Conservation (phyloP, 1,284 basidiomycete species). For the Sporisorium exsertum region DNA sequence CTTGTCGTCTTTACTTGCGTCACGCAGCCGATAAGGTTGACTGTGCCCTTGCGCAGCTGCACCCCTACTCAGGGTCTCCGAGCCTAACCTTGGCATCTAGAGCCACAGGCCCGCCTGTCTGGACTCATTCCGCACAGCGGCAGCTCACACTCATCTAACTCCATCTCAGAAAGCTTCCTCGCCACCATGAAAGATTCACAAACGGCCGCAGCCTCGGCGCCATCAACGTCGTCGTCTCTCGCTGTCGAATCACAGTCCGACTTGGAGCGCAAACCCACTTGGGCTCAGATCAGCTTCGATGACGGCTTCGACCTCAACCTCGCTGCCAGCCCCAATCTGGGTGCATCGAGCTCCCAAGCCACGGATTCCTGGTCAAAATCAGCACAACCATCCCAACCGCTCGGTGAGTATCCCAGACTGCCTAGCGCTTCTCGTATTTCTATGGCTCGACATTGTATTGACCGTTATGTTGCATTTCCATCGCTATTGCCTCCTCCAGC, state of each 20-base stretch:
- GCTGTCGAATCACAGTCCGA: conserved; percentile 10
- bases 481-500: not conserved
- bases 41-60: not conserved
- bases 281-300: conserved; percentile 48
- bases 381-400: conserved; percentile 1
- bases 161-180: not conserved
- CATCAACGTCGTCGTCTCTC: conserved; percentile 9
- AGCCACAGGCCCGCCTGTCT: not conserved
- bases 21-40: conserved; percentile 2
- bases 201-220: conserved; percentile 3
- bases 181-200: conserved; percentile 18
- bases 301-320: conserved; percentile 49
- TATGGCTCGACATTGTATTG: conserved; percentile 20
- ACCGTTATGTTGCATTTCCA: not conserved
- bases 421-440: not conserved
- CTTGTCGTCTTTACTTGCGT: not conserved
- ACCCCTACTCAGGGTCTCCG: not conserved
- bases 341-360: not conserved
- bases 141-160: not conserved
- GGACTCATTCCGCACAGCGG: not conserved
- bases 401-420: conserved; percentile 13
- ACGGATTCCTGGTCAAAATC: not conserved
- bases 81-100: conserved; percentile 9
- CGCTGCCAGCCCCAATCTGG: conserved; percentile 15
- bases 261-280: conserved; percentile 42